A percentile compares a stretch with the other conserved stretches of the same genome.
Evolutionary conservation across 192 early-diverging fungal species (phyloP).

Genomic region (Geranomyces michiganensis): DNA sequence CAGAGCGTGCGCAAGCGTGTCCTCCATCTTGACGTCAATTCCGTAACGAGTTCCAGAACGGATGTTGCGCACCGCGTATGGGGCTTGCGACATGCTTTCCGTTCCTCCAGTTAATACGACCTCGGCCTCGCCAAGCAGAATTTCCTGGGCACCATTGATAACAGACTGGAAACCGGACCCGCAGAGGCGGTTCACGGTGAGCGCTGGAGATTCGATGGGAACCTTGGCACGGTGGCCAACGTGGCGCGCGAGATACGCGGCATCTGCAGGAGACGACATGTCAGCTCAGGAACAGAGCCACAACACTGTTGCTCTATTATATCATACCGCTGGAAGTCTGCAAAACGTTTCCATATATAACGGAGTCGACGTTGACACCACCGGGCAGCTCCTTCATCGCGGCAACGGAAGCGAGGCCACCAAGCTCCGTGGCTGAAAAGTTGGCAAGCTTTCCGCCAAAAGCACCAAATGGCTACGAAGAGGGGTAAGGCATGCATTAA

Average conservation of each 20-base stretch:
- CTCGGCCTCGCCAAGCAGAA: conserved; percentile 77
- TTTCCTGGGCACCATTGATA: conserved; percentile 93
- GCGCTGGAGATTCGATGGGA: conserved; percentile 80
- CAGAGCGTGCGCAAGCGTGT: conserved; percentile 81
- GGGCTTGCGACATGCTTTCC: conserved; percentile 94
- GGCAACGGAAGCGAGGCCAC: conserved; percentile 90
- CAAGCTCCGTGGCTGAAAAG: conserved; percentile 70
- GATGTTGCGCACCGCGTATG: conserved; percentile 78
- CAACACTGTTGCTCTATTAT: not conserved
- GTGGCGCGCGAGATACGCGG: conserved; percentile 90
- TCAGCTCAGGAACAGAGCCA: not conserved
- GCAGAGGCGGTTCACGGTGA: conserved; percentile 95
- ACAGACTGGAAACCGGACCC: conserved; percentile 96
- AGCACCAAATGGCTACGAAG: conserved; percentile 76
- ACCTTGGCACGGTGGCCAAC: conserved; percentile 87
- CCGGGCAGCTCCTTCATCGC: conserved; percentile 77
- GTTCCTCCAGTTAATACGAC: conserved; percentile 88
- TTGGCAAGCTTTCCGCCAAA: conserved; percentile 94
- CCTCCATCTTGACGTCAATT: conserved; percentile 85
- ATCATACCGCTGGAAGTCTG: conserved; percentile 69
- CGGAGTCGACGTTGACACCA: conserved; percentile 75
- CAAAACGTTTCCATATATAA: conserved; percentile 94
- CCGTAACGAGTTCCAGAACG: conserved; percentile 89
- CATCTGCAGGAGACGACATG: conserved; percentile 48
- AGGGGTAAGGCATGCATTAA: not conserved